Evolutionary conservation across 2,329 filamentous ascomycete species (phyloP), one percentile per base, ranked within the genome.

Genomic region (Juglanconis juglandina): DNA sequence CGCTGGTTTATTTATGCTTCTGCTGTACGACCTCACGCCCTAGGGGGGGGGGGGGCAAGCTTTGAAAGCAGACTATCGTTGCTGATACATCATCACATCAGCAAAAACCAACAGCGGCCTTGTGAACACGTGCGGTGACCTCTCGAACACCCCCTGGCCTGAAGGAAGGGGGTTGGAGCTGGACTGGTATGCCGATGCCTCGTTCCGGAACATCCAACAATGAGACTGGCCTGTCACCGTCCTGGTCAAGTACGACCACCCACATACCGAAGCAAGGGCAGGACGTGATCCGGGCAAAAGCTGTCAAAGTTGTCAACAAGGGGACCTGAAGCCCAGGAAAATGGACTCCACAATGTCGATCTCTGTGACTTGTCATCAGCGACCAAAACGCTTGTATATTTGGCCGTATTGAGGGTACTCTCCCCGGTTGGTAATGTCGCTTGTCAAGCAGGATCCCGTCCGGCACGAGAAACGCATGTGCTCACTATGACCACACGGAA

Each of bases 41-140:
- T 24, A 48, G 44, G n/a, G 24, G n/a, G 44, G 44, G 9, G 10
- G 48, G 47, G 48, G 14, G 9, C 46, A 51, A 52, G 47, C 46
- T 33, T 37, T 34, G 39, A 32, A 46, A 42, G 41, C 32, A 32
- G 8, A 48, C 34, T 39, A 52, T 53, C 10, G 17, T 47, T 56
- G 60, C 41, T 48, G 52, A 48, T 59, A 47, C 17, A 55, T 44
- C 24, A 48, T 56, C 51, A 48, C 56, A 52, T 62, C 60, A 56
- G 49, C 52, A 37, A 44, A 46, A 39, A 56, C 39, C 17, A 52
- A 33, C 11, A 10, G 37, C 5, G 47, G 33, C 17, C 13, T 44
- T 39, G 37, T 30, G 10, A 17, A 34, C 52, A 3, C 37, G 51
- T 44, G 39, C 37, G 11, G 44, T 24, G 30, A 39, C 39, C n/a